Evolutionary conservation across 495 filamentous ascomycete genomes (phyloP), one percentile per base, ranked within the genome.

Genomic region (Neurospora sp.): DNA sequence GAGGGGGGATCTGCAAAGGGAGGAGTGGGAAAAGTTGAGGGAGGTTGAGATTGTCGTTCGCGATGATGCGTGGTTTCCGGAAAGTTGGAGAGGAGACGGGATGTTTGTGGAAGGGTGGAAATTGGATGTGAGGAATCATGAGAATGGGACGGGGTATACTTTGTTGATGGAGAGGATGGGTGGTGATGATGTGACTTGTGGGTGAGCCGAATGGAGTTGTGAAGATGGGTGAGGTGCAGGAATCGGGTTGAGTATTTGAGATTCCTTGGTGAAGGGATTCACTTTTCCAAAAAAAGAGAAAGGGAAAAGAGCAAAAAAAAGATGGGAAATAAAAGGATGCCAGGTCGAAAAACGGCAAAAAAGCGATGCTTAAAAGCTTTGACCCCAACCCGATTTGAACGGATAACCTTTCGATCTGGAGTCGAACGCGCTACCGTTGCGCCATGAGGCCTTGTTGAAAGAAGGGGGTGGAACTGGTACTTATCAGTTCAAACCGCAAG

Each of bases 401-500:
- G 42, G 42, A 46, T 46, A 46, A 46, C 42, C 42, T 46, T 40
- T 39, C 39, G 39, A 39, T 39, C 39, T 39, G 39, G 39, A 39
- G 39, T 39, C 39, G 39, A 39, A 39, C 39, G 39, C 39, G 39
- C 39, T 39, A 39, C 39, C 39, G 42, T 44, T 44, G 42, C 44
- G 44, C 44, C 44, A 48, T 11, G n/a, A 20, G 44, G 44, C 44
- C 44, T 48, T 48, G n/a, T 48, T 48, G n/a, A 48, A 20, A 20
- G n/a, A 0, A 5, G 1, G 0, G 0, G 44, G 0, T 12, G 20
- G 10, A 12, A 6, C n/a, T 3, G 4, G 20, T 22, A 0, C 4
- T 53, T 53, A 53, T 53, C 0, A 53, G n/a, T 11, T 11, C n/a
- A 53, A 48, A 0, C 0, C 9, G 20, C 4, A 53, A 22, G 44